Evolutionary conservation across 192 early-diverging fungal genomes (phyloP), one percentile per base, ranked within the genome.

Genomic region (Pilobolus umbonatus): DNA sequence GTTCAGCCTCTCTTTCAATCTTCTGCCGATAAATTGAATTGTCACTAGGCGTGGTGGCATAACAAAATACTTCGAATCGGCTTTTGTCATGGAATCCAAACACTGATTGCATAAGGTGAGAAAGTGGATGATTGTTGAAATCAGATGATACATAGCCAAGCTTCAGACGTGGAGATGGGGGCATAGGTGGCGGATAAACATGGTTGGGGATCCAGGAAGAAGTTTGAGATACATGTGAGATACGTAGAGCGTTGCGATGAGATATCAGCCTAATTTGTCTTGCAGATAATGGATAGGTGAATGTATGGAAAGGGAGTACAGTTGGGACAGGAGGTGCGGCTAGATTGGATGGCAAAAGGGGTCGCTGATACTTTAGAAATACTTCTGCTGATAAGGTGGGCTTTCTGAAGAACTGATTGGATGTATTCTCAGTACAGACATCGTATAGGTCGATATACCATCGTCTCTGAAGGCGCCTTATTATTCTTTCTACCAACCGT

Each of bases 81-180:
- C 40, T 55, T 39, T 82, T 80, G 67, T 93, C 83, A 71, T 97
- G 94, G 77, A 97, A 77, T 12, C 88, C 91, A 82, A 95, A 97
- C 14, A 95, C 91, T 6, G 89, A 92, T 76, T 93, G 91, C 92
- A 94, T 94, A 64, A 97, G 74, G 65, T 95, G 93, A 28, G 92
- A 81, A 29, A 95, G 67, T 8, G 94, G 93, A 62, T 97, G 94
- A 69, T 95, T 91, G 74, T 87, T 92, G 52, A 97, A 94, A 63
- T 97, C 94, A 5, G 90, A 93, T 24, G 87, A 90, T 14, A 97
- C 78, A 51, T 97, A 97, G 24, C 94, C 94, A 36, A 97, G 77
- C 42, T 81, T 83, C 36, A 93, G 65, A 28, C 80, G 79, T 10
- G 85, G 87, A 8, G 65, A 35, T 5, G 85, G 77, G 6, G 87